phyloP scores from a whole-genome alignment of 371 early-diverging fungal genomes.

The Mortierella sp. region DNA sequence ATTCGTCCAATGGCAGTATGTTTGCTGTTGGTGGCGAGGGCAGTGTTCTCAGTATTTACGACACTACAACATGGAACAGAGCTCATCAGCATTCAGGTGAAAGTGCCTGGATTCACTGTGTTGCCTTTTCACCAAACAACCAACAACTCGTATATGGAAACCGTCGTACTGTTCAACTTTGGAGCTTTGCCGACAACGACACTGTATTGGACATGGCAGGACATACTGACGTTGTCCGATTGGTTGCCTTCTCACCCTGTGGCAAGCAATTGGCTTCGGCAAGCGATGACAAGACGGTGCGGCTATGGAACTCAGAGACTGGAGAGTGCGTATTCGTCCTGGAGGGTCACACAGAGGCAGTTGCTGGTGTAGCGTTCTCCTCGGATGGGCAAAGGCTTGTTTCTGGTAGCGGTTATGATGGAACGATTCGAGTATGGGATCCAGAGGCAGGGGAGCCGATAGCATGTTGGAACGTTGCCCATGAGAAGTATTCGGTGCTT shows the following conservation, averaged over 20 bases:
- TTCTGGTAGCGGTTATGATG: background rate
- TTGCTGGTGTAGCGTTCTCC: background rate
- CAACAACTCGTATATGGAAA: background rate
- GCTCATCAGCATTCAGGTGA: background rate
- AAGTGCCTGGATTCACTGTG: background rate
- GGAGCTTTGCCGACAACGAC: background rate
- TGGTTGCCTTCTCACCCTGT: background rate
- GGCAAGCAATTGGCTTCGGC: conserved; percentile 4
- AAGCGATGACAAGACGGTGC: background rate
- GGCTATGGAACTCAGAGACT: background rate
- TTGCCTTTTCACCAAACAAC: background rate
- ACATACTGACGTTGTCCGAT: background rate
- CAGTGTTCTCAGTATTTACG: background rate
- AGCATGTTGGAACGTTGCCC: background rate
- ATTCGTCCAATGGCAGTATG: background rate
- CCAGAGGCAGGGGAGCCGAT: background rate
- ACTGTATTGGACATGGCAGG: background rate
- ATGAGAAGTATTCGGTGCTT: background rate
- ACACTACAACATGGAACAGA: conserved; percentile 1
- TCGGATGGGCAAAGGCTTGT: background rate
- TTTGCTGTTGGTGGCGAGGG: background rate
- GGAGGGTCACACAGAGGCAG: background rate
- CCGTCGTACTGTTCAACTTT: background rate
- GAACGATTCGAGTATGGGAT: conserved; percentile 4
- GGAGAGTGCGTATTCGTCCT: background rate